These are phyloP conservation scores for Cardamine occulta DNA, from an alignment of 345 rosid species.

Conservation along the genomic window DNA sequence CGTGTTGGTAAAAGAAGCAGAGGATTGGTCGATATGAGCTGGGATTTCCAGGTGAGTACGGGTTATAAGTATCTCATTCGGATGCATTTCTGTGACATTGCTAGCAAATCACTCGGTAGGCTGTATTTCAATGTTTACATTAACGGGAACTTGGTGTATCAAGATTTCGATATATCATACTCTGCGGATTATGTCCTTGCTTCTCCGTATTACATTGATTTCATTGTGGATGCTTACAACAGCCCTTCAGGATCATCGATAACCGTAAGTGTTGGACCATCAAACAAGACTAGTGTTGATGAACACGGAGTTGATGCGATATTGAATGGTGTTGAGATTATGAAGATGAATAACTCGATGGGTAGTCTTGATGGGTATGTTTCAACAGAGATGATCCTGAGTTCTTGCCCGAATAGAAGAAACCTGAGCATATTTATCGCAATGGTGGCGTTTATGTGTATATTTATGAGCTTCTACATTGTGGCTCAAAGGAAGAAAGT, in stretches of 20 bases:
- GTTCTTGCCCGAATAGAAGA: slow-evolving; percentile 54
- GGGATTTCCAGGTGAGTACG: slow-evolving; percentile 61
- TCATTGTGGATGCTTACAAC: slow-evolving; percentile 56
- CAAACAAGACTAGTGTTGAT: slow-evolving; percentile 56
- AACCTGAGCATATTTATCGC: slow-evolving; percentile 55
- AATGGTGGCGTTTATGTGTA: slow-evolving; percentile 60
- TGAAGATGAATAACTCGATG: slow-evolving; percentile 85
- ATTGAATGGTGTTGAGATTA: slow-evolving; percentile 85
- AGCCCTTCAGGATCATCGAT: slow-evolving; percentile 47
- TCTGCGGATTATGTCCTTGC: slow-evolving; percentile 59
- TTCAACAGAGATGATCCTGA: slow-evolving; percentile 56
- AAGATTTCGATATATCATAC: slow-evolving; percentile 76
- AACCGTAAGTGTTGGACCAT: slow-evolving; percentile 73
- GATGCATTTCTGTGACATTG: slow-evolving; percentile 89
- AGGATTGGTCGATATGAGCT: slow-evolving; percentile 59
- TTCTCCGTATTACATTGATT: slow-evolving; percentile 78
- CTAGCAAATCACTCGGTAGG: slow-evolving; percentile 69
- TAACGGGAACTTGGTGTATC: slow-evolving; percentile 62
- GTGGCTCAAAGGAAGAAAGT: slow-evolving; percentile 52
- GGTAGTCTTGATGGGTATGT: slow-evolving; percentile 76
- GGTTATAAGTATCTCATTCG: slow-evolving; percentile 64
- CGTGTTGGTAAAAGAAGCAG: slow-evolving; percentile 57
- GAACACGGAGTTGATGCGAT: slow-evolving; percentile 61
- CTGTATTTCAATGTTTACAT: slow-evolving; percentile 75
- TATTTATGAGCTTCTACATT: slow-evolving; percentile 58